Evolutionary conservation across 805 yeast genomes (phyloP).

Genomic region (Saccharomyces eubayanus): DNA sequence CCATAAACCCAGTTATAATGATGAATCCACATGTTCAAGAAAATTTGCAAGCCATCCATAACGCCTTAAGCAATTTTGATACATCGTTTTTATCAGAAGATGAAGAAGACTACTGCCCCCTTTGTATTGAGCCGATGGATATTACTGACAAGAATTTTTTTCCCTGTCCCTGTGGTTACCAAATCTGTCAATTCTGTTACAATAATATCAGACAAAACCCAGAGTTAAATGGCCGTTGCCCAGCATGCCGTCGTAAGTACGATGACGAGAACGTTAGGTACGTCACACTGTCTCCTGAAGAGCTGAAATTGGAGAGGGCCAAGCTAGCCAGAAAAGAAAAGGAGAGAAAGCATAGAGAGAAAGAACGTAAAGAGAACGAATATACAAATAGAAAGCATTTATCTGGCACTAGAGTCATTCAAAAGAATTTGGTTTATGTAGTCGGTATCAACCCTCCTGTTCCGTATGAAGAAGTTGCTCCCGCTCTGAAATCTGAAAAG

Average conservation of each 20-base stretch:
- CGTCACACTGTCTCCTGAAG: slow-evolving; percentile 75
- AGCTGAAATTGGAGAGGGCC: slow-evolving; percentile 67
- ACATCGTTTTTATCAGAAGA: slow-evolving; percentile 31
- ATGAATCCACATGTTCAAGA: slow-evolving; percentile 24
- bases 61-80: slow-evolving; percentile 27
- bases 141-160: slow-evolving; percentile 90
- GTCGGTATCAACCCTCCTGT: slow-evolving; percentile 77
- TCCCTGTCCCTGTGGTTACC: slow-evolving; percentile 99
- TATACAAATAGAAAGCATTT: slow-evolving; percentile 73
- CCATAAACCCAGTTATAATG: slow-evolving; percentile 6
- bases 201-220: slow-evolving; percentile 94
- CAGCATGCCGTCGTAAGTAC: slow-evolving; percentile 91
- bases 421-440: slow-evolving; percentile 91
- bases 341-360: slow-evolving; percentile 77
- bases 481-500: slow-evolving; percentile 76
- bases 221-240: slow-evolving; percentile 91
- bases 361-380: slow-evolving; percentile 86
- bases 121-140: slow-evolving; percentile 97
- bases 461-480: slow-evolving; percentile 77
- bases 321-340: slow-evolving; percentile 75
- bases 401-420: slow-evolving; percentile 97
- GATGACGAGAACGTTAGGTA: slow-evolving; percentile 92
- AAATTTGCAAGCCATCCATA: slow-evolving; percentile 26
- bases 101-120: slow-evolving; percentile 51
- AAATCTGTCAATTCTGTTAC: slow-evolving; percentile 96